phyloP scores from a whole-genome alignment of 2,329 filamentous ascomycete species.

The Beauveria sp. region DNA sequence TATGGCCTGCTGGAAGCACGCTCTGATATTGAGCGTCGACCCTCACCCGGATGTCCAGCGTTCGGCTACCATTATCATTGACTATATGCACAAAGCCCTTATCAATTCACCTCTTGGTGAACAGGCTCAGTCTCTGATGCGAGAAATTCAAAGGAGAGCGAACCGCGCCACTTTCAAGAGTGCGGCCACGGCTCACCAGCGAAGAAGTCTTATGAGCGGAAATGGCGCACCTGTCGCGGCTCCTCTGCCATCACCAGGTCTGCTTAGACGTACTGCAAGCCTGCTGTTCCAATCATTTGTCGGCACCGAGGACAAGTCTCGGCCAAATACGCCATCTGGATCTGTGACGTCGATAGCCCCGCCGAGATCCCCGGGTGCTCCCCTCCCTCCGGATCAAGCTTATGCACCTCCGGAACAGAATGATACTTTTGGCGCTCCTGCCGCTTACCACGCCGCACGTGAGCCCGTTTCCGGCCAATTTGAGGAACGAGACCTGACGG shows the following conservation, averaged over 20 bases:
- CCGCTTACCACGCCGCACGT: constrained; percentile 67
- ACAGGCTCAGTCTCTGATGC: constrained; percentile 63
- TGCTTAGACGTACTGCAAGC: constrained; percentile 57
- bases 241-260: constrained; percentile 47
- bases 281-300: constrained; percentile 54
- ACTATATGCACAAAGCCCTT: constrained; percentile 73
- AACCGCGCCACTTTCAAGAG: constrained; percentile 39
- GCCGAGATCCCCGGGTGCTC: constrained; percentile 25
- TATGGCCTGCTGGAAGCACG: constrained; percentile 88
- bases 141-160: constrained; percentile 57
- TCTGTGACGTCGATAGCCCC: constrained; percentile 15
- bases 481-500: constrained; percentile 50
- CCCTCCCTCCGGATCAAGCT: constrained; percentile 34
- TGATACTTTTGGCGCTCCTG: constrained; percentile 56
- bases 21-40: constrained; percentile 84
- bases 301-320: constrained; percentile 37
- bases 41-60: constrained; percentile 89
- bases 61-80: constrained; percentile 76
- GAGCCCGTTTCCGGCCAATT: constrained; percentile 76
- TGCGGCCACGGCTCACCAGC: constrained; percentile 33
- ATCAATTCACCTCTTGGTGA: constrained; percentile 68
- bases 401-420: constrained; percentile 63
- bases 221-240: constrained; percentile 24
- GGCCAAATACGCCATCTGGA: constrained; percentile 25
- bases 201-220: constrained; percentile 32